These are phyloP conservation scores for Mucor racemosus DNA, from an alignment of 371 early-diverging fungal genomes.

Conservation along the genomic window DNA sequence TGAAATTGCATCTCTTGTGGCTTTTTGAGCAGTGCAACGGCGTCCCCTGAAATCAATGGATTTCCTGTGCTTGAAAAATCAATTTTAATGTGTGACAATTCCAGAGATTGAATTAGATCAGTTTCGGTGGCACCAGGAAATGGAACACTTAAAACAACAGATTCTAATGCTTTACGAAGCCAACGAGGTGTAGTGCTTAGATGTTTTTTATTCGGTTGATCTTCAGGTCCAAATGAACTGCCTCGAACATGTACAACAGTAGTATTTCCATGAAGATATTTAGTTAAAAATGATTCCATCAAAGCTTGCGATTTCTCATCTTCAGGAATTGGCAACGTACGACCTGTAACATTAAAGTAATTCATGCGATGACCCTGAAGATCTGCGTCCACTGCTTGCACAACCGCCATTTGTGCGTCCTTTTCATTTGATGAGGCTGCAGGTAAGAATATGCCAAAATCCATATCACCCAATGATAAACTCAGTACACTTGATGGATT, in stretches of 20 bases:
- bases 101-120: conserved; percentile 45
- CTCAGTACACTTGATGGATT: conserved; percentile 53
- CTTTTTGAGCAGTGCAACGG: conserved; percentile 36
- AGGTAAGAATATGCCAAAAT: conserved; percentile 52
- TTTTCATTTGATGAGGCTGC: conserved; percentile 15
- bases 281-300: conserved; percentile 43
- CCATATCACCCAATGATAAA: conserved; percentile 45
- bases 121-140: conserved; percentile 52
- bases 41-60: conserved; percentile 46
- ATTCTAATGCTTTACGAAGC: conserved; percentile 45
- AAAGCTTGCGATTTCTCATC: conserved; percentile 20
- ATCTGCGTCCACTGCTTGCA: conserved; percentile 41
- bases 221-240: conserved; percentile 41
- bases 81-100: conserved; percentile 43
- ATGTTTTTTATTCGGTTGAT: conserved; percentile 18
- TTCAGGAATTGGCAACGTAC: conserved; percentile 36
- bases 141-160: conserved; percentile 39
- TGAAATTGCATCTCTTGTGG: conserved; percentile 52
- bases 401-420: conserved; percentile 48
- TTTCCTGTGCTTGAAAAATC: conserved; percentile 35
- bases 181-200: conserved; percentile 36
- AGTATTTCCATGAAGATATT: conserved; percentile 47
- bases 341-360: conserved; percentile 45
- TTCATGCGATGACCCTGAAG: conserved; percentile 45
- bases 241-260: conserved; percentile 44